Conservation (phyloP, 805 yeast species). For the Lipomyces spencermartinsiae region DNA sequence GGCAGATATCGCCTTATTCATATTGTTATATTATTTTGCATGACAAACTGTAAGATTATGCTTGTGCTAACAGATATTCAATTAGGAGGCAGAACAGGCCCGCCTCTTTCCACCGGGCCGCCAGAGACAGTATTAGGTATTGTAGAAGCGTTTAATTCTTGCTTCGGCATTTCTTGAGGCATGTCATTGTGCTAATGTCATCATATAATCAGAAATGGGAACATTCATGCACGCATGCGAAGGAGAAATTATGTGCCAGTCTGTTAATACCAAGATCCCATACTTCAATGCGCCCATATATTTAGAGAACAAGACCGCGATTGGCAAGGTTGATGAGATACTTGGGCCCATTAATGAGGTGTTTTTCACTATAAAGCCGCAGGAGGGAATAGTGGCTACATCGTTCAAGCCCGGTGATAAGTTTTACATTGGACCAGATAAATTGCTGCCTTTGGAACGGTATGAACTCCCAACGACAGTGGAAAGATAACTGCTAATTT, state of each 20-base stretch:
- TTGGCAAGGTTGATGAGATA: slow-evolving; percentile 98
- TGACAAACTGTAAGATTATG: slow-evolving; percentile 1
- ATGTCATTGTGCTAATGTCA: not conserved
- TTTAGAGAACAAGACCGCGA: slow-evolving; percentile 91
- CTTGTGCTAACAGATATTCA: not conserved
- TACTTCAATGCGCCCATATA: slow-evolving; percentile 98
- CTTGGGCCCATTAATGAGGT: slow-evolving; percentile 97
- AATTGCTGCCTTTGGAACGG: slow-evolving; percentile 92
- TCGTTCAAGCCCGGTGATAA: slow-evolving; percentile 96
- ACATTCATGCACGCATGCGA: slow-evolving; percentile 89
- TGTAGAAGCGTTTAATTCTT: slow-evolving; percentile 2
- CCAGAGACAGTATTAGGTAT: slow-evolving; percentile 76
- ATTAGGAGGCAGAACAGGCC: slow-evolving; percentile 70
- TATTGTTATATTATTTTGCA: not conserved
- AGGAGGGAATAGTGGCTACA: slow-evolving; percentile 93
- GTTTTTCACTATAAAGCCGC: slow-evolving; percentile 94
- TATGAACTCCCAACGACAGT: not conserved
- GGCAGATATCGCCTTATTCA: not conserved
- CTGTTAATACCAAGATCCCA: slow-evolving; percentile 92
- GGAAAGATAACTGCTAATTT: slow-evolving; percentile 2
- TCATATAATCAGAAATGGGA: slow-evolving; percentile 73
- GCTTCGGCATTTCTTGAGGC: not conserved
- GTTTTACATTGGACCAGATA: slow-evolving; percentile 93
- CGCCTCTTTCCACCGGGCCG: slow-evolving; percentile 85
- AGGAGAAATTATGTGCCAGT: slow-evolving; percentile 95